Percentiles rank a stretch among this genome's conserved stretches.
phyloP scores from a whole-genome alignment of 345 rosid species.

The Arabidopsis arenosa region DNA sequence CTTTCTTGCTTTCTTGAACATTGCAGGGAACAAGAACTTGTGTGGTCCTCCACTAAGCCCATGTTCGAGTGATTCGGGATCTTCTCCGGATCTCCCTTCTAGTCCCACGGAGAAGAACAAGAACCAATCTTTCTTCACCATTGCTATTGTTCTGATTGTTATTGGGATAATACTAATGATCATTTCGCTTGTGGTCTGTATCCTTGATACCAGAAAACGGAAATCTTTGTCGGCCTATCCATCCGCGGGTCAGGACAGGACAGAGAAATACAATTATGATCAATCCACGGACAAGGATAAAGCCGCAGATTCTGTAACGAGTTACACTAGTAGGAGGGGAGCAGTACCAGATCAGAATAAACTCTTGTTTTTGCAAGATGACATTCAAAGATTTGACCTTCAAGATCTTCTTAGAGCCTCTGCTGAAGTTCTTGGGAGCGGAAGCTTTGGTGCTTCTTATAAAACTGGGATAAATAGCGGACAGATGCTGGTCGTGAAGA shows the following conservation, averaged over 20 bases:
- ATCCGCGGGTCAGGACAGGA: constrained; percentile 34
- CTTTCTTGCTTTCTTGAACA: constrained; percentile 8
- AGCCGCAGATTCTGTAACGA: constrained; percentile 20
- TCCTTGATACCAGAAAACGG: constrained; percentile 31
- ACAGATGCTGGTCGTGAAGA: constrained; percentile 66
- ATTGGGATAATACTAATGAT: constrained; percentile 36
- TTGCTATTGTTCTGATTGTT: constrained; percentile 42
- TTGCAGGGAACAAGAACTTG: constrained; percentile 64
- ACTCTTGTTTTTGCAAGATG: constrained; percentile 58
- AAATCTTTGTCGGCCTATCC: constrained; percentile 36
- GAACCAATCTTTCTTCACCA: constrained; percentile 14
- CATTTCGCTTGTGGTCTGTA: constrained; percentile 36
- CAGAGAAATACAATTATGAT: constrained; percentile 31
- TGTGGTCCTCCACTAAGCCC: constrained; percentile 62
- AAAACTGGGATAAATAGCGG: constrained; percentile 56
- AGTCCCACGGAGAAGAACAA: constrained; percentile 7
- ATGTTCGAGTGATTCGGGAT: constrained; percentile 37
- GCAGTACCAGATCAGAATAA: constrained; percentile 48
- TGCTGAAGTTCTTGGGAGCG: constrained; percentile 86
- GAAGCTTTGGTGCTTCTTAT: constrained; percentile 78
- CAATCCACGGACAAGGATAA: constrained; percentile 27
- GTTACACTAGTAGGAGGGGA: constrained; percentile 28
- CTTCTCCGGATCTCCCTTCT: constrained; percentile 1
- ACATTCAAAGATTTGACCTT: constrained; percentile 61
- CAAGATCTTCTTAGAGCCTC: constrained; percentile 75